These are phyloP conservation scores for Trypanosoma brucei DNA, from an alignment of 208 protist species.

Conservation along the genomic window DNA sequence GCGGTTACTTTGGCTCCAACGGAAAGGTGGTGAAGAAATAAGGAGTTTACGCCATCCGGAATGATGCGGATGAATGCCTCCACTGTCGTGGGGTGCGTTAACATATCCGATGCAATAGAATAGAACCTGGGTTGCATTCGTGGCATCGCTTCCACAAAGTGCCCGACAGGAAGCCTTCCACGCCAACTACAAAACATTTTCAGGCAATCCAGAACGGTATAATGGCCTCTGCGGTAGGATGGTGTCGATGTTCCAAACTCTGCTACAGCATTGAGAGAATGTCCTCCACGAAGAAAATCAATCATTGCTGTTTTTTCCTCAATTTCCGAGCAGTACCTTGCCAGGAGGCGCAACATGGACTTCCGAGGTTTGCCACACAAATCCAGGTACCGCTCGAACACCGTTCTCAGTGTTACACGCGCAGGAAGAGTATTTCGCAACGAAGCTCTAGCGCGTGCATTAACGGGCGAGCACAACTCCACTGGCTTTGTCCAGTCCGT, in stretches of 20 bases:
- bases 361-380: constrained; percentile 66
- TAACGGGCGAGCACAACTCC: constrained; percentile 33
- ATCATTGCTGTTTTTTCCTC: constrained; percentile 53
- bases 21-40: constrained; percentile 57
- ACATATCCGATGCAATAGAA: constrained; percentile 91
- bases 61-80: constrained; percentile 82
- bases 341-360: constrained; percentile 53
- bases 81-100: constrained; percentile 57
- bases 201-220: constrained; percentile 71
- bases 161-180: constrained; percentile 40
- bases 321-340: constrained; percentile 58
- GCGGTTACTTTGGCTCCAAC: constrained; percentile 39
- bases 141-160: constrained; percentile 87
- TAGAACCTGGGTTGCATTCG: constrained; percentile 93
- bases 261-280: not conserved
- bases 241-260: not conserved
- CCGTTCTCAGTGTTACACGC: constrained; percentile 45
- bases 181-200: constrained; percentile 66
- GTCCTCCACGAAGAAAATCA: constrained; percentile 24
- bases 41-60: constrained; percentile 69
- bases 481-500: constrained; percentile 41
- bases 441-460: constrained; percentile 26
- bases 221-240: constrained; percentile 8
- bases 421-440: constrained; percentile 62
- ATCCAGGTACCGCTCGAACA: constrained; percentile 76